Evolutionary conservation across 192 early-diverging fungal species (phyloP).

Genomic region (Diversispora eburnea): DNA sequence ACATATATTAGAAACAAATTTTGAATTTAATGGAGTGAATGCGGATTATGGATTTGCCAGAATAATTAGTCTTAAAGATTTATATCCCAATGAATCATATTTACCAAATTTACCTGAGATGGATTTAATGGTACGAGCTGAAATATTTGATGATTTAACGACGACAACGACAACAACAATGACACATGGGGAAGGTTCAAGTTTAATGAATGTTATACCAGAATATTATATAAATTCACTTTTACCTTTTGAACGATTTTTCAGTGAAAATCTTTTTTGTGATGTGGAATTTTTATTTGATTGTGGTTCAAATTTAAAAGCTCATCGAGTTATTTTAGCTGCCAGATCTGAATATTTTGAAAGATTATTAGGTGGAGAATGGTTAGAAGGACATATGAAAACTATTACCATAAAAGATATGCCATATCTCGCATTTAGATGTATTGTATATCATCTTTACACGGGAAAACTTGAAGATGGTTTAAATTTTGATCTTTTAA

Average conservation of each 20-base stretch:
- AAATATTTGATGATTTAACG: conserved; percentile 4
- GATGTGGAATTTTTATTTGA: conserved; percentile 24
- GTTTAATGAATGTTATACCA: background rate
- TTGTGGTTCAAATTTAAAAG: conserved; percentile 16
- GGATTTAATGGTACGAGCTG: background rate
- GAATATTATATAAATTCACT: background rate
- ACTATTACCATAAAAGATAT: conserved; percentile 12
- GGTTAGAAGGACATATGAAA: conserved; percentile 16
- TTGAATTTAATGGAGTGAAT: conserved; percentile 1
- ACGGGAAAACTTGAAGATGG: conserved; percentile 8
- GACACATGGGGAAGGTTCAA: background rate
- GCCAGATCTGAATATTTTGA: conserved; percentile 24
- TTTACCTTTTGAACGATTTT: conserved; percentile 18
- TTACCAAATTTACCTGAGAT: background rate
- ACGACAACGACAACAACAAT: background rate
- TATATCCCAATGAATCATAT: conserved; percentile 3
- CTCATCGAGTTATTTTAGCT: conserved; percentile 25
- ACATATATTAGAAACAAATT: background rate
- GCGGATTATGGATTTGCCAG: background rate
- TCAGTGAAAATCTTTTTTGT: conserved; percentile 17
- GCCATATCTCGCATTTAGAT: conserved; percentile 4
- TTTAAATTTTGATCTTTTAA: conserved; percentile 7
- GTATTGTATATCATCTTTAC: conserved; percentile 23
- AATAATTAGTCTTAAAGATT: background rate
- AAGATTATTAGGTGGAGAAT: conserved; percentile 8